Conservation (phyloP, 306 rosid species). For the Rosa multiflora region DNA sequence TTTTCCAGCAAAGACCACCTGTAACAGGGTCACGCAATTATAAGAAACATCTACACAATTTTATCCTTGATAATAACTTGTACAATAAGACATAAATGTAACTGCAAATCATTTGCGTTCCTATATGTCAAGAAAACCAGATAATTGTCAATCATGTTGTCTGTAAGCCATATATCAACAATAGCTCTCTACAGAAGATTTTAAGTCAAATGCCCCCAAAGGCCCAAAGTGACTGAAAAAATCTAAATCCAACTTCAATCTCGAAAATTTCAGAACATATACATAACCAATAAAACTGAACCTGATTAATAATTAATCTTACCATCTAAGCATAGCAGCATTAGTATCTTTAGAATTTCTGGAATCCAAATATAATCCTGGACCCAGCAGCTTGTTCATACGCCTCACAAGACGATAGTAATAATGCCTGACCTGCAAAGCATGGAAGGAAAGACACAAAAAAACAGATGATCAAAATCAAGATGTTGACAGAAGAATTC, state of each 20-base stretch:
- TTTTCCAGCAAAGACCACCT: slow-evolving; percentile 99
- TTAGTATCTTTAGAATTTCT: slow-evolving; percentile 90
- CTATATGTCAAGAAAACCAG: slow-evolving; percentile 9
- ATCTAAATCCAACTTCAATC: slow-evolving; percentile 6
- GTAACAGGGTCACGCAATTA: slow-evolving; percentile 29
- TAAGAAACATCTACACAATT: slow-evolving; percentile 17
- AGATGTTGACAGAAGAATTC: slow-evolving; percentile 4
- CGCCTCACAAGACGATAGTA: slow-evolving; percentile 98
- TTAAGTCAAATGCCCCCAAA: background rate
- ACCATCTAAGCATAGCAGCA: slow-evolving; percentile 99
- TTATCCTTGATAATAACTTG: slow-evolving; percentile 16
- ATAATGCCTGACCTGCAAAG: slow-evolving; percentile 87
- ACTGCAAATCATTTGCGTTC: background rate
- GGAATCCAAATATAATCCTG: slow-evolving; percentile 87
- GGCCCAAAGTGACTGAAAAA: background rate
- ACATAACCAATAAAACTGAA: background rate
- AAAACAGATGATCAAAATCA: slow-evolving; percentile 7
- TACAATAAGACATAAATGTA: background rate
- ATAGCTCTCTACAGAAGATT: background rate
- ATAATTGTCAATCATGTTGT: background rate
- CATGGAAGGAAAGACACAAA: background rate
- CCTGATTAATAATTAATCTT: slow-evolving; percentile 20
- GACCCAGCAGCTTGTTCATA: slow-evolving; percentile 97
- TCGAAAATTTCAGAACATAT: background rate
- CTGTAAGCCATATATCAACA: slow-evolving; percentile 3